Percentiles rank a stretch among this genome's conserved stretches.
phyloP scores from a whole-genome alignment of 2,329 filamentous ascomycete species.

The Sporothrix luriei region DNA sequence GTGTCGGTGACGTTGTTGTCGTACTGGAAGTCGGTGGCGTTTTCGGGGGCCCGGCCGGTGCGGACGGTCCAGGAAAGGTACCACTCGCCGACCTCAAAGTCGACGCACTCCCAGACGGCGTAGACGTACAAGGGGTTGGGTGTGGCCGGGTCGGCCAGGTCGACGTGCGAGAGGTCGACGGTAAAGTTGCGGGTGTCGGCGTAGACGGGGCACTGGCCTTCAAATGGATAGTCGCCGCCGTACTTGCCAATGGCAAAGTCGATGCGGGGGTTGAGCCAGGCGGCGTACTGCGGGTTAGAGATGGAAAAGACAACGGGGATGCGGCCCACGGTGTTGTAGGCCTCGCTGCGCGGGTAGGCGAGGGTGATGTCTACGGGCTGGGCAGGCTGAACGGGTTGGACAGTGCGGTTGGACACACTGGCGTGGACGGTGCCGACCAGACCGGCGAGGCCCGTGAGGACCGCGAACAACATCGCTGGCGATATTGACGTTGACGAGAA shows the following conservation, averaged over 20 bases:
- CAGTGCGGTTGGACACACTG: neutral
- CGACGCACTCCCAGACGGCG: constrained; percentile 1
- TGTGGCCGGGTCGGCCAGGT: neutral
- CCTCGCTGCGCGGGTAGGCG: constrained; percentile 19
- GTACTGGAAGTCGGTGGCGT: neutral
- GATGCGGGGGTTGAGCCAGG: neutral
- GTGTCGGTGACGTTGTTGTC: constrained; percentile 18
- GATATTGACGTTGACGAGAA: neutral
- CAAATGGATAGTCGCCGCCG: constrained; percentile 2
- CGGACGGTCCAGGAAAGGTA: constrained; percentile 10
- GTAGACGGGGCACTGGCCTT: constrained; percentile 6
- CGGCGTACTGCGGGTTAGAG: constrained; percentile 12
- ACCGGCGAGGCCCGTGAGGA: neutral
- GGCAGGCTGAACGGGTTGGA: neutral
- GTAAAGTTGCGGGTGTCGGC: constrained; percentile 18
- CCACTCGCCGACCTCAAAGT: constrained; percentile 10
- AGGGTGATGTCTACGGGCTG: neutral
- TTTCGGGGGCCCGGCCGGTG: neutral
- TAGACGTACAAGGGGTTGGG: neutral
- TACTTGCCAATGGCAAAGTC: constrained; percentile 18
- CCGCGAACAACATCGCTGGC: neutral
- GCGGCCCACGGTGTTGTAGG: constrained; percentile 1
- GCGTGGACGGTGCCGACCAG: neutral
- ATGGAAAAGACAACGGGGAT: constrained; percentile 12
- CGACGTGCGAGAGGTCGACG: neutral